Evolutionary conservation across 805 yeast genomes (phyloP).

Genomic region (Saccharomycopsis amapae): DNA sequence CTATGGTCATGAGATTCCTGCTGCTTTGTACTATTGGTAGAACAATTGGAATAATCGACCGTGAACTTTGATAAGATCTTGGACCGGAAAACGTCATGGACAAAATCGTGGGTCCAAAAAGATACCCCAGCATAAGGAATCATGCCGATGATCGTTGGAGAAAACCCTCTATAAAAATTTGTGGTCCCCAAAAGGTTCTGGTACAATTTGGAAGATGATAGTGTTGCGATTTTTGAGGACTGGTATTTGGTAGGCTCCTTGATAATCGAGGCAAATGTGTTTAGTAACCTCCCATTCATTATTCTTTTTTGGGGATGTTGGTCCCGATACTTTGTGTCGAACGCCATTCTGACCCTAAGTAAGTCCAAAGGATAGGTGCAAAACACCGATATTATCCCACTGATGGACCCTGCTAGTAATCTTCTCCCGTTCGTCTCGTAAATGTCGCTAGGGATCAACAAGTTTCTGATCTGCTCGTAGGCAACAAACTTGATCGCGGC

Average conservation of each 20-base stretch:
- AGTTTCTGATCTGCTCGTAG: slow-evolving; percentile 81
- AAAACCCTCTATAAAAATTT: slow-evolving; percentile 90
- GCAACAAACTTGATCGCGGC: slow-evolving; percentile 96
- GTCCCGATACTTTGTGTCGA: slow-evolving; percentile 51
- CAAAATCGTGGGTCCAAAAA: slow-evolving; percentile 84
- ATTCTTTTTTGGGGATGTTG: not conserved
- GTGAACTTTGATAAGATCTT: slow-evolving; percentile 47
- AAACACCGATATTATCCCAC: slow-evolving; percentile 82
- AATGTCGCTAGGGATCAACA: slow-evolving; percentile 65
- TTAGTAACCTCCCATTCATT: slow-evolving; percentile 25
- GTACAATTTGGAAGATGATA: slow-evolving; percentile 4
- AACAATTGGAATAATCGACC: slow-evolving; percentile 25
- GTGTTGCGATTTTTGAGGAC: slow-evolving; percentile 10
- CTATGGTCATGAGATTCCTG: slow-evolving; percentile 30
- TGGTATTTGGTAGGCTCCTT: slow-evolving; percentile 22
- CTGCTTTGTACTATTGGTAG: slow-evolving; percentile 21
- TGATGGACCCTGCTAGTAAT: slow-evolving; percentile 79
- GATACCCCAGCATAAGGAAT: slow-evolving; percentile 97
- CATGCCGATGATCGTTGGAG: slow-evolving; percentile 93
- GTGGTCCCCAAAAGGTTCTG: slow-evolving; percentile 29
- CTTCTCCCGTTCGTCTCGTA: slow-evolving; percentile 79
- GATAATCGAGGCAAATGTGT: slow-evolving; percentile 25
- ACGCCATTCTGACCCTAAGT: slow-evolving; percentile 86
- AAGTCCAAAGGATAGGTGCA: slow-evolving; percentile 90
- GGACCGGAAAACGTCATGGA: slow-evolving; percentile 82